Conservation (phyloP, 1,139 yeast species). For the Hyphopichia khmerensis region DNA sequence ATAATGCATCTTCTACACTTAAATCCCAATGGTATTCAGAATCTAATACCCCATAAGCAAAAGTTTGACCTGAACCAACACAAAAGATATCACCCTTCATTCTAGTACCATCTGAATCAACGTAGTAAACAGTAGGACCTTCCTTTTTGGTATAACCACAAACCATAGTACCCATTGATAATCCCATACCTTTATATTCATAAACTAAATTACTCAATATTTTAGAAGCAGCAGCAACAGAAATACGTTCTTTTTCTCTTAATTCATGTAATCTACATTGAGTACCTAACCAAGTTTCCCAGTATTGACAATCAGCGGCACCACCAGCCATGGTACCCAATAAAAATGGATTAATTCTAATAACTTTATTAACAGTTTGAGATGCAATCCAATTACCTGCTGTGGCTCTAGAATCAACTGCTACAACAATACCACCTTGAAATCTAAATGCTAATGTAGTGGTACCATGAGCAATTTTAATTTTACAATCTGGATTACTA, state of each 20-base stretch:
- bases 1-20: conserved; percentile 87
- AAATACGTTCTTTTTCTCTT: conserved; percentile 89
- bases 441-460: conserved; percentile 96
- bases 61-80: conserved; percentile 99
- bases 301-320: conserved; percentile 98
- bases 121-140: conserved; percentile 94
- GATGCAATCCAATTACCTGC: conserved; percentile 99
- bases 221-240: conserved; percentile 96
- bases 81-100: conserved; percentile 92
- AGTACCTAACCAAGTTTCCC: conserved; percentile 99
- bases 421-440: conserved; percentile 93
- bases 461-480: conserved; percentile 97
- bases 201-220: conserved; percentile 88
- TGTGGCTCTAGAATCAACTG: conserved; percentile 98
- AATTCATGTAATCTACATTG: conserved; percentile 95
- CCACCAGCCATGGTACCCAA: conserved; percentile 99
- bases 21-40: conserved; percentile 89
- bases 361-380: conserved; percentile 95
- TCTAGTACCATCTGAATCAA: conserved; percentile 96
- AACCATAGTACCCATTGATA: conserved; percentile 98
- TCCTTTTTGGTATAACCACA: conserved; percentile 96
- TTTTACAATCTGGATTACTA: conserved; percentile 86
- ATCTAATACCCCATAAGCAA: conserved; percentile 98
- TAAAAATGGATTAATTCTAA: conserved; percentile 91
- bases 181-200: conserved; percentile 96